Evolutionary conservation across 192 early-diverging fungal genomes (phyloP), one percentile per base, ranked within the genome.

Genomic region (Allomyces macrogynus): DNA sequence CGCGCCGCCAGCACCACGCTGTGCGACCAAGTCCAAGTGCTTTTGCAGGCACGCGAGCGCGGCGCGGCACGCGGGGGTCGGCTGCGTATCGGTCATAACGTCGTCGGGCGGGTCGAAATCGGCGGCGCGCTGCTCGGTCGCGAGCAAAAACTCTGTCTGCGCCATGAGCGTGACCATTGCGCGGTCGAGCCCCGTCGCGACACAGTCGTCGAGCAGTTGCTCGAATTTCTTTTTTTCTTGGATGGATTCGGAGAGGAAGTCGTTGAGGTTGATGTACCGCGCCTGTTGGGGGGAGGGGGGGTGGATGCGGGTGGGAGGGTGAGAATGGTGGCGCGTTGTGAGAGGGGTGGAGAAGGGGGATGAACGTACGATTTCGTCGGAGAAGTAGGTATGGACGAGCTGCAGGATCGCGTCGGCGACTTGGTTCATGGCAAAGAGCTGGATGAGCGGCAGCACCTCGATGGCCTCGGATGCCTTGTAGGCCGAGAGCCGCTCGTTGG

Each of bases 351-450:
- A 40, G 32, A 40, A 40, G 7, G 32, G 7, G 7, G 32, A 8
- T 8, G 32, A 8, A 40, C 32, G 32, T 40, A 40, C 32, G 7
- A 40, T 40, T 8, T 40, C 32, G 73, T 91, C 87, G 20, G 85
- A 81, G 77, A 90, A 91, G 70, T 95, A 96, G 23, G 92, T 85
- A 70, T 96, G 88, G 23, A 95, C 69, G 89, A 98, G 90, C 67
- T 98, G 95, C 62, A 91, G 85, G 27, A 89, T 85, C 62, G 96
- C 72, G 76, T 98, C 95, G 22, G 87, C 86, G 61, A 98, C 78
- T 74, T 98, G 95, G 18, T 96, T 86, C 49, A 98, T 75, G 70
- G 92, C 95, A 73, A 95, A 92, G 71, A 96, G 96, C 63, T 90
- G 87, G 67, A 71, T 78, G 32, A 84, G 72, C 60, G 80, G 87